Conservation (phyloP, 768 basidiomycete species). For the Pleurotus salmoneostramineus region DNA sequence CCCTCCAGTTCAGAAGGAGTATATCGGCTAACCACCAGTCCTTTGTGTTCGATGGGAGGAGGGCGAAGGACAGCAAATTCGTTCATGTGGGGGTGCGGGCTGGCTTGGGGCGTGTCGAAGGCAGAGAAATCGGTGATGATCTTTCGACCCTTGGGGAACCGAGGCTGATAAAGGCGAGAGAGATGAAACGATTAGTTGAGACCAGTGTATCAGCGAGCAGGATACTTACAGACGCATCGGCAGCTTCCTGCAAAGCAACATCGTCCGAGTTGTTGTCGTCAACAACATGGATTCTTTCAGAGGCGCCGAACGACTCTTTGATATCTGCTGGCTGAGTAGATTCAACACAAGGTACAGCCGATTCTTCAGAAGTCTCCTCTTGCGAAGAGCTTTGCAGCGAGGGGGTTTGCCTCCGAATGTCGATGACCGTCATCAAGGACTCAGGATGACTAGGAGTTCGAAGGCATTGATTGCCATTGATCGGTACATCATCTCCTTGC, state of each 20-base stretch:
- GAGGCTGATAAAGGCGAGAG: not conserved
- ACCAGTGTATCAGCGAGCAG: not conserved
- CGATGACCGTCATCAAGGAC: not conserved
- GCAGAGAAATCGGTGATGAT: not conserved
- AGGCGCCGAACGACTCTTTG: too few relatives aligned
- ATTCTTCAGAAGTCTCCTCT: too few relatives aligned
- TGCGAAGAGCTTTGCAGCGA: not conserved
- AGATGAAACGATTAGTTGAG: not conserved
- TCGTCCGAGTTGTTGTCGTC: too few relatives aligned
- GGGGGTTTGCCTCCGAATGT: not conserved
- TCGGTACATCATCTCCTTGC: not conserved
- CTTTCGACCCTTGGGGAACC: not conserved
- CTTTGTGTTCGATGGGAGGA: not conserved
- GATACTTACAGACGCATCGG: not conserved
- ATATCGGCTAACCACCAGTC: not conserved
- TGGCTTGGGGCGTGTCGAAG: not conserved
- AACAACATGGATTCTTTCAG: too few relatives aligned
- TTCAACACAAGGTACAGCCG: too few relatives aligned
- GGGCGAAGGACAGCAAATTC: not conserved
- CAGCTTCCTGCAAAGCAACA: too few relatives aligned
- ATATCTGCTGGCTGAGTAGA: too few relatives aligned
- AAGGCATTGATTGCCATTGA: not conserved
- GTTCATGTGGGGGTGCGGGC: not conserved
- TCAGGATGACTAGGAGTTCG: not conserved
- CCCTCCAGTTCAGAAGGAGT: not conserved